Evolutionary conservation across 1,284 basidiomycete genomes (phyloP).

Genomic region (Trametes sp.): DNA sequence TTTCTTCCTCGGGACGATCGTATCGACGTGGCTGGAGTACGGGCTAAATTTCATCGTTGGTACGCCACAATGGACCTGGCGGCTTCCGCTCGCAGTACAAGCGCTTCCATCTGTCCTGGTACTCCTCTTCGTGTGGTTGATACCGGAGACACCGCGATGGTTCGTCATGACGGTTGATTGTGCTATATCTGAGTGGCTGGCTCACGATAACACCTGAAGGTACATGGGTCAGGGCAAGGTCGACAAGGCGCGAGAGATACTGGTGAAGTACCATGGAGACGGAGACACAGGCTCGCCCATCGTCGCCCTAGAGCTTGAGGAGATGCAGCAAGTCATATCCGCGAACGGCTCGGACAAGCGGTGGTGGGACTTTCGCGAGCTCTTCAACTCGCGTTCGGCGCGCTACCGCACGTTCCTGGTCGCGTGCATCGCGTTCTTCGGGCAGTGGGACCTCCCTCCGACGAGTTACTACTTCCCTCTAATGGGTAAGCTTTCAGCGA

Average conservation of each 20-base stretch:
- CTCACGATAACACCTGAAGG: conserved; percentile 24
- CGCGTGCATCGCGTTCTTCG: conserved; percentile 36
- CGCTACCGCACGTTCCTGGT: conserved; percentile 36
- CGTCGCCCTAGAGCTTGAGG: conserved; percentile 49
- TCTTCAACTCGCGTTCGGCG: conserved; percentile 33
- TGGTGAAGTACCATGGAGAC: conserved; percentile 40
- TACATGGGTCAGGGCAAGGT: conserved; percentile 38
- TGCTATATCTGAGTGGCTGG: neutral
- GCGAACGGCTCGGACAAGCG: conserved; percentile 53
- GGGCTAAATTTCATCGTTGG: conserved; percentile 32
- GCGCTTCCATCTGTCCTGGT: conserved; percentile 34
- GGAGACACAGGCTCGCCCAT: conserved; percentile 37
- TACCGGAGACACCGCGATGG: conserved; percentile 42
- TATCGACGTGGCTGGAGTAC: conserved; percentile 36
- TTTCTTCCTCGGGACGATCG: conserved; percentile 36
- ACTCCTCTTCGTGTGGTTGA: conserved; percentile 34
- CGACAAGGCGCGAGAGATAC: conserved; percentile 36
- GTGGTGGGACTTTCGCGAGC: conserved; percentile 50
- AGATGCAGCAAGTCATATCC: conserved; percentile 52
- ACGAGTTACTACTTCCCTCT: conserved; percentile 37
- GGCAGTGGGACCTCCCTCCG: conserved; percentile 34
- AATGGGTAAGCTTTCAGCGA: conserved; percentile 24
- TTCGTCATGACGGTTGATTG: conserved; percentile 25
- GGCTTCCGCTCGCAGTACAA: conserved; percentile 34
- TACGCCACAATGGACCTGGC: conserved; percentile 32